phyloP scores from a whole-genome alignment of 164 flowering plant genomes.

The Amborella trichopoda region DNA sequence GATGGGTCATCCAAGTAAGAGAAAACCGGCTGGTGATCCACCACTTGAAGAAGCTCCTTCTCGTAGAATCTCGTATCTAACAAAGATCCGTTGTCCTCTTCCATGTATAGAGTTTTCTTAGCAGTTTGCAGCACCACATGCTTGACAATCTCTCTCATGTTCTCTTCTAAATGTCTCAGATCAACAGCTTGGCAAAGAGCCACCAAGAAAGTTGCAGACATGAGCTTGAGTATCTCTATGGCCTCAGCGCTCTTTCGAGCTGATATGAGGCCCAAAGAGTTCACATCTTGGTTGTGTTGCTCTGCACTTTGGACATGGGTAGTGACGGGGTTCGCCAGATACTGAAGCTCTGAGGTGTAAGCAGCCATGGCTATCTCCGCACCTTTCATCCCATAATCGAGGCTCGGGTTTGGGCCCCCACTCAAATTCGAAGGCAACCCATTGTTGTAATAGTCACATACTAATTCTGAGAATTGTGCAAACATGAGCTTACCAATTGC shows the following conservation, averaged over 20 bases:
- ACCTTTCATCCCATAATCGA: slow-evolving; percentile 13
- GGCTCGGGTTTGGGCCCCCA: slow-evolving; percentile 18
- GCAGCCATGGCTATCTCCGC: slow-evolving; percentile 19
- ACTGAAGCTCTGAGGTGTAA: slow-evolving; percentile 15
- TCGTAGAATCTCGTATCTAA: slow-evolving; percentile 39
- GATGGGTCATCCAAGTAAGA: slow-evolving; percentile 37
- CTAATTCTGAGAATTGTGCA: slow-evolving; percentile 16
- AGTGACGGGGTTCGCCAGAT: slow-evolving; percentile 16
- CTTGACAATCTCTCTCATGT: slow-evolving; percentile 30
- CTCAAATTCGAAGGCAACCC: slow-evolving; percentile 22
- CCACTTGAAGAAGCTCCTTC: slow-evolving; percentile 29
- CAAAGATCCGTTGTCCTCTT: slow-evolving; percentile 17
- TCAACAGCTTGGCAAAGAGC: slow-evolving; percentile 49
- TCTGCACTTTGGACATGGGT: slow-evolving; percentile 15
- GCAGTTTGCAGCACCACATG: slow-evolving; percentile 19
- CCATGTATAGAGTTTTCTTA: slow-evolving; percentile 26
- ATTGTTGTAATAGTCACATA: slow-evolving; percentile 22
- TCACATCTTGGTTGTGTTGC: slow-evolving; percentile 18
- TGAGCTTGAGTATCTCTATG: slow-evolving; percentile 34
- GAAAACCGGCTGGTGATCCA: slow-evolving; percentile 31
- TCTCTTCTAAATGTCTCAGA: slow-evolving; percentile 41
- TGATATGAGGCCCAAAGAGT: slow-evolving; percentile 36
- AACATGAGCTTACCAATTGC: slow-evolving; percentile 22
- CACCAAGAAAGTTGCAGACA: slow-evolving; percentile 36
- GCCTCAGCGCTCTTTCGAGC: slow-evolving; percentile 43